Evolutionary conservation across 1,284 basidiomycete genomes (phyloP), one percentile per base, ranked within the genome.

Genomic region (Ceratobasidium sp.): DNA sequence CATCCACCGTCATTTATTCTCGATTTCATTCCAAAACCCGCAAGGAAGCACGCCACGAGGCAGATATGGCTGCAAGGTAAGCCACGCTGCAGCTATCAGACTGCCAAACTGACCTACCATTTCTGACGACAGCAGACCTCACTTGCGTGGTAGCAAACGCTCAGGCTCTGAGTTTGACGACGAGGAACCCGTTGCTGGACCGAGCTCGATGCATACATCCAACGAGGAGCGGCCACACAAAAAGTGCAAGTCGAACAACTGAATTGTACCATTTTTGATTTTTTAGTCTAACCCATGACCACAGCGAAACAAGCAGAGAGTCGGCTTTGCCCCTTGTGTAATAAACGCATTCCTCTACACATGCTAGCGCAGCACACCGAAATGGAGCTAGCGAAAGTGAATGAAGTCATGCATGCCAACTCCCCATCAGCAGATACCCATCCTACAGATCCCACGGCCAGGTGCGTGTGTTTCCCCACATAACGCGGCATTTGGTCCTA

Each of bases 271-370:
- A 5, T 20, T 50, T 20, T 50, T 50, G 27, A 52, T 8, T 27
- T 31, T 17, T 25, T 7, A 25, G 20, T 35, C 56, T 42, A 58
- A 58, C 56, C 22, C 56, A 58, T 64, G 45, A 47, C 45, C 15
- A 50, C 20, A 73, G 72, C 70, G 22, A 90, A 86, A 78, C 85
- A 87, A 50, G 90, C 87, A 13, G 89, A 91, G 75, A 91, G 87
- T 1, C 82, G 86, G 70, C 80, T 80, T 68, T 92, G 90, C 75
- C 91, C 90, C 0, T 84, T 88, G 42, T 92, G 90, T 76, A 79
- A 83, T 22, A 90, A 92, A 75, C 76, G 77, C 32, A 88, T 92
- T 52, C 90, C 90, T 6, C 74, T 91, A 20, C 85, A 90, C 15
- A 81, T 92, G 13, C 79, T 92, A 15, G 81, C 79, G 1, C 81